Conservation (phyloP, 169 alveolate genomes). For the Sarcocystis neurona region DNA sequence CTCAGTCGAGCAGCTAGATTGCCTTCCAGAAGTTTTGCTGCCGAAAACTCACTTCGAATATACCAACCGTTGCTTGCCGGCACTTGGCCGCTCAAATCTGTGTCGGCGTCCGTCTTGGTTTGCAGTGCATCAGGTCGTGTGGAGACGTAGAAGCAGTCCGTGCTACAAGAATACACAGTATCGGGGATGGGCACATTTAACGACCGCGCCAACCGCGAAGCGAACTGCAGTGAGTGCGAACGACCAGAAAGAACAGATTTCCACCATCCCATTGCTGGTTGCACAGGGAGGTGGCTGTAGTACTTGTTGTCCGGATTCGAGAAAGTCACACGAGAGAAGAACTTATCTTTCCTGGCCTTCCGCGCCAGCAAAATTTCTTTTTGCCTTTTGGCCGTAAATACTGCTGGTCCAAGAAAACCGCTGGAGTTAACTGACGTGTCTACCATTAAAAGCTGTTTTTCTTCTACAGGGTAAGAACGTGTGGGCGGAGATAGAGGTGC, state of each 20-base stretch:
- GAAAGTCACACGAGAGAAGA: constrained; percentile 52
- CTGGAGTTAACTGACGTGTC: no score
- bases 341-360: constrained; percentile 49
- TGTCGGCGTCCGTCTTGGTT: background rate
- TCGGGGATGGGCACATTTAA: constrained; percentile 54
- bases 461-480: no score
- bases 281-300: constrained; percentile 51
- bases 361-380: constrained; percentile 27
- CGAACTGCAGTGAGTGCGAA: constrained; percentile 34
- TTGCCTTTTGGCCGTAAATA: no score
- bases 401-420: no score
- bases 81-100: background rate
- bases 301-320: constrained; percentile 46
- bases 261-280: constrained; percentile 67
- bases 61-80: constrained; percentile 43
- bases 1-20: constrained; percentile 18
- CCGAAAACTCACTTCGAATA: constrained; percentile 54
- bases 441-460: no score
- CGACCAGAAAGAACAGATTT: constrained; percentile 39
- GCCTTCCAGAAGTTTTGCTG: constrained; percentile 59
- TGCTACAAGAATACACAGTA: constrained; percentile 35
- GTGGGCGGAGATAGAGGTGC: no score
- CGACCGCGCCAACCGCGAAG: constrained; percentile 26
- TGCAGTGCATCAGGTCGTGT: constrained; percentile 30
- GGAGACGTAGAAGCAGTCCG: constrained; percentile 55